phyloP scores from a whole-genome alignment of 2,329 filamentous ascomycete species.

The Ophiostoma montium region DNA sequence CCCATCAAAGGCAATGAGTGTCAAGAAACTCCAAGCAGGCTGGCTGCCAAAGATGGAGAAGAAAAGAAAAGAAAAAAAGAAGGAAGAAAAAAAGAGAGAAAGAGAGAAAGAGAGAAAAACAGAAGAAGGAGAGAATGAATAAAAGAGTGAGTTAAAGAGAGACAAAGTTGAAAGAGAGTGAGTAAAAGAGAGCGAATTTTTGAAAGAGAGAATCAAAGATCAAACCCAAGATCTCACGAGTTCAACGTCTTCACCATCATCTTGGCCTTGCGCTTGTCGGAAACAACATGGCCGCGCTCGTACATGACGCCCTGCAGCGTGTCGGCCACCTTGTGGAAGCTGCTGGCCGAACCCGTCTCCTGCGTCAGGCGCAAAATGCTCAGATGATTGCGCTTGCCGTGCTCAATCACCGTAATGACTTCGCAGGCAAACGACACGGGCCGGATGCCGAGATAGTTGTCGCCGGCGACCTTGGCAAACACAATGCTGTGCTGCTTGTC shows the following conservation, averaged over 20 bases:
- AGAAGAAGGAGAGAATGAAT: too few relatives aligned
- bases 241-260: slow-evolving; percentile 61
- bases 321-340: slow-evolving; percentile 71
- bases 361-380: slow-evolving; percentile 78
- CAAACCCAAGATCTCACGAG: slow-evolving; percentile 20
- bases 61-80: background rate
- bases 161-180: background rate
- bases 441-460: slow-evolving; percentile 67
- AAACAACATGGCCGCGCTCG: slow-evolving; percentile 51
- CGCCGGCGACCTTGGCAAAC: slow-evolving; percentile 58
- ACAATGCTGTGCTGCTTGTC: slow-evolving; percentile 70
- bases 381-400: slow-evolving; percentile 61
- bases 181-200: background rate
- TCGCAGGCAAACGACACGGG: slow-evolving; percentile 80
- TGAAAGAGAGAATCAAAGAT: background rate
- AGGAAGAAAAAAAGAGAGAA: background rate
- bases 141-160: background rate
- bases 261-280: slow-evolving; percentile 50
- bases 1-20: background rate
- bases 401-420: slow-evolving; percentile 78
- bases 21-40: background rate
- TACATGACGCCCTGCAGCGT: slow-evolving; percentile 57
- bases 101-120: background rate
- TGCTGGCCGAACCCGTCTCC: slow-evolving; percentile 80
- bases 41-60: background rate